Evolutionary conservation across 1,284 basidiomycete species (phyloP).

Genomic region (Cryptococcus sp.): DNA sequence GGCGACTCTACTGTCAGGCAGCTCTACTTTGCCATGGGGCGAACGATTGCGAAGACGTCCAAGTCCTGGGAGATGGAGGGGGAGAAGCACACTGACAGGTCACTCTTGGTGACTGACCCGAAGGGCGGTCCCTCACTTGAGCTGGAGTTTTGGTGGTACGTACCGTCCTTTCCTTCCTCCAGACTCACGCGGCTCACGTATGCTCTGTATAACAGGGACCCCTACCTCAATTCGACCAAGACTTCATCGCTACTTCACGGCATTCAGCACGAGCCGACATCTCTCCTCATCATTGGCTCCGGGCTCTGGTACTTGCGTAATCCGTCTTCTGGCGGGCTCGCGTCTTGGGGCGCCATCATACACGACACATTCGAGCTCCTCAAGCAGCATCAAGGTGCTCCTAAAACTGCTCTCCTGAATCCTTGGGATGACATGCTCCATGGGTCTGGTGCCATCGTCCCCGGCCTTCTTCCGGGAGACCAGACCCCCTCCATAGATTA

Average conservation of each 20-base stretch:
- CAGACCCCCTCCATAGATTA: background rate
- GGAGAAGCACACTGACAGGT: conserved; percentile 66
- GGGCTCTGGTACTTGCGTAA: conserved; percentile 85
- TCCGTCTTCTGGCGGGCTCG: conserved; percentile 65
- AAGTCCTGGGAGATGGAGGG: conserved; percentile 46
- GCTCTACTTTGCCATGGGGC: conserved; percentile 70
- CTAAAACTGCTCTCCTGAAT: conserved; percentile 30
- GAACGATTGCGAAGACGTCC: conserved; percentile 46
- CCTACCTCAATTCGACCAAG: conserved; percentile 66
- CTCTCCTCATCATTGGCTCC: conserved; percentile 73
- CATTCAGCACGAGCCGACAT: conserved; percentile 48
- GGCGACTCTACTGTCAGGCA: conserved; percentile 81
- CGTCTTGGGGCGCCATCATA: conserved; percentile 70
- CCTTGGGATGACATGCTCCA: conserved; percentile 43
- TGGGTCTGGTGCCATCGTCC: conserved; percentile 21
- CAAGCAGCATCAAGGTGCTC: conserved; percentile 40
- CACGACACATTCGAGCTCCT: conserved; percentile 61
- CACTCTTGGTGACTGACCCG: conserved; percentile 21
- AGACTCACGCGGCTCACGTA: too few relatives aligned
- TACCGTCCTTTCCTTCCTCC: too few relatives aligned
- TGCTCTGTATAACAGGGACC: conserved; percentile 33
- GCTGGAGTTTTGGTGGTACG: conserved; percentile 67
- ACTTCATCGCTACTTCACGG: conserved; percentile 51
- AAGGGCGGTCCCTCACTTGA: conserved; percentile 41
- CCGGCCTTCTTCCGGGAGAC: conserved; percentile 16